Base-by-base conservation (phyloP, 345 rosid species). In the Dimocarpus longan region DNA sequence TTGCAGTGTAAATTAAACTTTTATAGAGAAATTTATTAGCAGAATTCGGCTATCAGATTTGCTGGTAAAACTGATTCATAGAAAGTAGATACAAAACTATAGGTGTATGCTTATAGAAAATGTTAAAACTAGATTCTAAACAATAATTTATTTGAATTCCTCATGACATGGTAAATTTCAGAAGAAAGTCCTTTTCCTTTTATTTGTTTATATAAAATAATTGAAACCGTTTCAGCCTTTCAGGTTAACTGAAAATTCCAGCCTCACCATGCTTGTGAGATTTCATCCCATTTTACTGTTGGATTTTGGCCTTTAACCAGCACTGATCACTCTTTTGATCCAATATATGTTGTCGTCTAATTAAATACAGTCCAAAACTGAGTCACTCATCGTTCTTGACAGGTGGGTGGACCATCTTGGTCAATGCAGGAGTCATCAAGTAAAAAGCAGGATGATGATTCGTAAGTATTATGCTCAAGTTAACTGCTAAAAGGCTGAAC, bases 321-420 rank as follows among this genome's bases (percentile, higher is more conserved):
- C 19, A 19, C 10, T 48, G n/a, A 75, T 64, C 62, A 50, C 16
- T 19, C 21, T 5, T 79, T 28, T 46, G 22, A 44, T 44, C 22
- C 63, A 28, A 60, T 0, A 21, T 46, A 62, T 28, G 48, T 48
- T 64, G 37, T 21, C 64, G 40, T 71, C 10, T 15, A 16, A 54
- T 71, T 63, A 48, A 6, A 44, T 37, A 10, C 12, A 12, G 22
- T 56, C 46, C 57, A 56, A 62, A 46, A 2, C 75, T 69, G 57
- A 79, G 39, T 46, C 12, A 43, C 71, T 83, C 63, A 44, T 74
- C 40, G n/a, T 75, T 74, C 48, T 69, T 79, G 76, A 81, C 87
- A 92, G 98, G 89, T 75, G 50, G 86, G 79, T 73, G 83, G 86
- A 69, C 82, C 86, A 77, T 88, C 90, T 68, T 76, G 39, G 57